A percentile compares a stretch with the other conserved stretches of the same genome.
phyloP scores from a whole-genome alignment of 192 early-diverging fungal genomes.

The Mortierella alpina region DNA sequence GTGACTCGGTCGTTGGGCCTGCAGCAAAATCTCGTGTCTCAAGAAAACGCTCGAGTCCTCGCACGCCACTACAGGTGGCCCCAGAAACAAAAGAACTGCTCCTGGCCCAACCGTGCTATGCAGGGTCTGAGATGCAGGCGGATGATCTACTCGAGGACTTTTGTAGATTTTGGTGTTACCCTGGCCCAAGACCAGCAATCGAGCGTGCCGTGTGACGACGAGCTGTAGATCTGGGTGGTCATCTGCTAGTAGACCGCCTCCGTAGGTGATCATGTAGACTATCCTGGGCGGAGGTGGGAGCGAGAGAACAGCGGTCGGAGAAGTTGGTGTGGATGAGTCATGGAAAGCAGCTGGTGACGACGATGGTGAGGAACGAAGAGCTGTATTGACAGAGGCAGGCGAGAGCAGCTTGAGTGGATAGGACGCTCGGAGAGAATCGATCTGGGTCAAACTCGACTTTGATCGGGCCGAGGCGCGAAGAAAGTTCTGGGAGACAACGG shows the following conservation, averaged over 20 bases:
- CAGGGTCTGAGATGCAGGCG: conserved; percentile 44
- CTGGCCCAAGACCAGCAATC: conserved; percentile 80
- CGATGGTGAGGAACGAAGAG: neutral
- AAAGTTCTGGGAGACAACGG: conserved; percentile 49
- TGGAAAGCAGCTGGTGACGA: neutral
- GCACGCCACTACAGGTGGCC: conserved; percentile 42
- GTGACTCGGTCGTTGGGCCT: conserved; percentile 22
- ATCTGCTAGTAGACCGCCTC: conserved; percentile 87
- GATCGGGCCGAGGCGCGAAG: conserved; percentile 41
- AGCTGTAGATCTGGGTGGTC: conserved; percentile 75
- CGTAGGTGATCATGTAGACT: conserved; percentile 85
- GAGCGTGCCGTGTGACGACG: conserved; percentile 57
- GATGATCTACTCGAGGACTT: conserved; percentile 49
- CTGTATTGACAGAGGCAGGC: conserved; percentile 32
- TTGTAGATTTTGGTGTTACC: conserved; percentile 89
- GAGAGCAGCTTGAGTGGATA: conserved; percentile 50
- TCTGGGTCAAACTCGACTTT: conserved; percentile 45
- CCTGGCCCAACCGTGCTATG: conserved; percentile 45
- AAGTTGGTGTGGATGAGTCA: neutral
- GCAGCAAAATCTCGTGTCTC: conserved; percentile 46
- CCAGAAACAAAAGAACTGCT: conserved; percentile 20
- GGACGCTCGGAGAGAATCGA: conserved; percentile 42
- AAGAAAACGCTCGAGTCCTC: conserved; percentile 51
- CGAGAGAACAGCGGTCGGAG: neutral
- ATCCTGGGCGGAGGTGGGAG: conserved; percentile 48